Evolutionary conservation across 305 asterid genomes (phyloP), one percentile per base, ranked within the genome.

Genomic region (Solanum chacoense): DNA sequence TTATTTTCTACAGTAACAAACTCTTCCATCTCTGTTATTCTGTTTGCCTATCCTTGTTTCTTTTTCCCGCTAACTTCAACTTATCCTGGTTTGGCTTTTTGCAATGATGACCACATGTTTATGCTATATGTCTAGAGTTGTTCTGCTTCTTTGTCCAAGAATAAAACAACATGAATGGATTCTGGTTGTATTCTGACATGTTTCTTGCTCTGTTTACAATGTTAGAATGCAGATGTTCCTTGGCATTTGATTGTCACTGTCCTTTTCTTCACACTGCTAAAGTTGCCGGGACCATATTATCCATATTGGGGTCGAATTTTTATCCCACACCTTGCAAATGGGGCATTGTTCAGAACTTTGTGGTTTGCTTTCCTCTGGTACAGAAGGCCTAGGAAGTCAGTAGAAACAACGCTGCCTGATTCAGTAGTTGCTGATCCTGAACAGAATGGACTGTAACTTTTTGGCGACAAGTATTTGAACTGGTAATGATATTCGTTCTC

Each of bases 241-340:
- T 97, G 99, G 99, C 99, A 97, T 93, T 93, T 96, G 89, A 91
- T 96, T 88, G 91, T 90, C 84, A 74, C 94, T 87, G 88, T 90
- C 40, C 71, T 91, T 86, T 92, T 95, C 88, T 97, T 94, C 90
- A 91, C 95, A 14, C 67, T 97, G 93, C 92, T 97, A 88, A 97
- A 97, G 91, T 88, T 92, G 89, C 96, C 98, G 5, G 99, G 99
- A 40, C 99, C 99, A 32, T 96, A 94, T 91, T 97, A 96, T 91
- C 98, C 99, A 40, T 97, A 96, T 80, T 97, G 98, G 99, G 99
- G 99, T 28, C 98, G 99, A 45, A 90, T 97, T 84, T 89, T 96
- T 72, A 93, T 97, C 88, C 99, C 99, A 16, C 98, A 96, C 91
- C 90, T 97, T 16, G 99, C 98, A 55, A 97, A 96, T 88, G 99